phyloP scores from a whole-genome alignment of 768 basidiomycete species.

The Rhodosporidiobolus sp. region DNA sequence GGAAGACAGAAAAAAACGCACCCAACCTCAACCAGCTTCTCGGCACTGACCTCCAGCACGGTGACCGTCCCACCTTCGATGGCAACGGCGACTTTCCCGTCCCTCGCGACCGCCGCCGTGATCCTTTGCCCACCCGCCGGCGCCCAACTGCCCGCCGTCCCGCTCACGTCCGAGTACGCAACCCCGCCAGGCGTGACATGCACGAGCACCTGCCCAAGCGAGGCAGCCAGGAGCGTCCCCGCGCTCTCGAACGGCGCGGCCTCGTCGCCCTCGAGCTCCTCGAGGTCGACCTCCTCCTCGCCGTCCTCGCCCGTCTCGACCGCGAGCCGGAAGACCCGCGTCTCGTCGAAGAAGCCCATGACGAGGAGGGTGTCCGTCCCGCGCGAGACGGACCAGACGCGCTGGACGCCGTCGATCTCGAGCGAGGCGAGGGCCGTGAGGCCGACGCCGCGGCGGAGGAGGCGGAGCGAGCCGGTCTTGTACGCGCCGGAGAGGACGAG shows the following conservation, averaged over 20 bases:
- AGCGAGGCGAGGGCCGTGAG: slow-evolving; percentile 62
- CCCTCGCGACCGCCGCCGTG: slow-evolving; percentile 27
- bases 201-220: slow-evolving; percentile 61
- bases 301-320: neutral
- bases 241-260: slow-evolving; percentile 55
- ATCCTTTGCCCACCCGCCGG: slow-evolving; percentile 28
- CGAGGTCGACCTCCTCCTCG: slow-evolving; percentile 48
- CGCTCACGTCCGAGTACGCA: slow-evolving; percentile 53
- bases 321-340: slow-evolving; percentile 27
- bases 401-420: slow-evolving; percentile 58
- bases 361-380: slow-evolving; percentile 14
- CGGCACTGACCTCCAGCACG: slow-evolving; percentile 55
- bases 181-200: slow-evolving; percentile 67
- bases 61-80: slow-evolving; percentile 50
- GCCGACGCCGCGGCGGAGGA: slow-evolving; percentile 78
- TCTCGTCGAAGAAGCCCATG: slow-evolving; percentile 35
- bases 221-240: slow-evolving; percentile 60
- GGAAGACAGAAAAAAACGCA: neutral
- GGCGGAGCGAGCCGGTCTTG: slow-evolving; percentile 69
- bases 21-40: neutral
- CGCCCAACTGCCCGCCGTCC: slow-evolving; percentile 22
- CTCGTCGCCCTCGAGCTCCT: slow-evolving; percentile 53
- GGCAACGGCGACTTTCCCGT: slow-evolving; percentile 30
- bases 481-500: slow-evolving; percentile 80
- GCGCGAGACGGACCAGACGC: slow-evolving; percentile 56